phyloP scores from a whole-genome alignment of 1,284 basidiomycete species.

The Leccinum pachyderme region DNA sequence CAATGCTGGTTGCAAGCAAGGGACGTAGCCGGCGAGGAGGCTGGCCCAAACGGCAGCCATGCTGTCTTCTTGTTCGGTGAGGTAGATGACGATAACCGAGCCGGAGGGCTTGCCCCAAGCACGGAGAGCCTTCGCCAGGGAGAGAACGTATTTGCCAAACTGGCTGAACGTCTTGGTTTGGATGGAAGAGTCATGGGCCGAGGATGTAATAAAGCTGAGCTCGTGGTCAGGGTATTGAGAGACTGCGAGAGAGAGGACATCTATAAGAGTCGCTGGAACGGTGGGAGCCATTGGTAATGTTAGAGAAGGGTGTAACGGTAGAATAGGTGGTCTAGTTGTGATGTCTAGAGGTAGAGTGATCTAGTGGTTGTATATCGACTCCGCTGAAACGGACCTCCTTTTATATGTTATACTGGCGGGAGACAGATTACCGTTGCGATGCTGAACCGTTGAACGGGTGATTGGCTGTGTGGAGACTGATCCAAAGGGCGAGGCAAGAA shows the following conservation, averaged over 20 bases:
- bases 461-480: not conserved
- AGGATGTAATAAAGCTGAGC: slow-evolving; percentile 29
- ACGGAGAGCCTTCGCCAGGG: slow-evolving; percentile 19
- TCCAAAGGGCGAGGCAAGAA: not conserved
- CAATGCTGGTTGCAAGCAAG: slow-evolving; percentile 32
- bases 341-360: not conserved
- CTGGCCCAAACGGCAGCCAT: slow-evolving; percentile 36
- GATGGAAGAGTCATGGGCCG: slow-evolving; percentile 32
- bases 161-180: slow-evolving; percentile 29
- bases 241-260: slow-evolving; percentile 24
- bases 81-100: slow-evolving; percentile 31
- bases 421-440: not conserved
- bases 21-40: slow-evolving; percentile 29
- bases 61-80: slow-evolving; percentile 34
- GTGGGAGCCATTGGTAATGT: slow-evolving; percentile 14
- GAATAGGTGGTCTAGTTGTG: not conserved
- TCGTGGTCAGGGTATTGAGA: slow-evolving; percentile 25
- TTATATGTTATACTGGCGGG: slow-evolving; percentile 9
- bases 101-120: slow-evolving; percentile 27
- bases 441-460: not conserved
- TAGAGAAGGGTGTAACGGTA: not conserved
- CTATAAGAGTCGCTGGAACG: slow-evolving; percentile 20
- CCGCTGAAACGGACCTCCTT: slow-evolving; percentile 1
- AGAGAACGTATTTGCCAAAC: slow-evolving; percentile 20
- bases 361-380: not conserved